Percentiles rank a stretch among this genome's conserved stretches.
These are phyloP conservation scores for Achlya hypogyna DNA, from an alignment of 352 stramenopile species.

Conservation along the genomic window DNA sequence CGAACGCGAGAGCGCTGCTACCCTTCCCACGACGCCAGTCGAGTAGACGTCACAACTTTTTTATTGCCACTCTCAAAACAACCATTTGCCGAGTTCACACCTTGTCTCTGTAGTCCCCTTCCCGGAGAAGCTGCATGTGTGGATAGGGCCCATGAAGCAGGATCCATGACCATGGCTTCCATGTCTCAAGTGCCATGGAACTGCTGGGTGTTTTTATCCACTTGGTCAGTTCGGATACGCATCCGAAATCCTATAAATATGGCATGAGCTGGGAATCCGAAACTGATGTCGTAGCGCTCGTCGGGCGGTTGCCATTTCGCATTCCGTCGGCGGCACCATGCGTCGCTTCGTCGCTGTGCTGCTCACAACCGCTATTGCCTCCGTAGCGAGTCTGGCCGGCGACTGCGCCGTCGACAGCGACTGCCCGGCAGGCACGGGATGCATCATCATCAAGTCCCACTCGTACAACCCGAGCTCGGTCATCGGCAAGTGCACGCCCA, in stretches of 20 bases:
- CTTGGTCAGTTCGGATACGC: not conserved
- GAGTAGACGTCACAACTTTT: conserved; percentile 16
- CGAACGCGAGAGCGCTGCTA: conserved; percentile 62
- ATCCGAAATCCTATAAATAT: not conserved
- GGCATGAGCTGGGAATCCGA: not conserved
- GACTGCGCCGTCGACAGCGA: conserved; percentile 3
- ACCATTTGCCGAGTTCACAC: no score
- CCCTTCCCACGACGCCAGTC: conserved; percentile 37
- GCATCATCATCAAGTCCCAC: not conserved
- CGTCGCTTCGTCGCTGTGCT: not conserved
- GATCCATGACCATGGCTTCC: no score
- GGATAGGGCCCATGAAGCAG: no score
- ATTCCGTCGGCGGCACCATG: not conserved
- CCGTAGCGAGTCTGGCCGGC: not conserved
- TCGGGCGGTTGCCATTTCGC: not conserved
- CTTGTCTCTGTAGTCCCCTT: no score
- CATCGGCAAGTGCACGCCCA: conserved; percentile 3
- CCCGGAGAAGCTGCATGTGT: no score
- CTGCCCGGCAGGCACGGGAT: not conserved
- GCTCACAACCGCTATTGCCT: not conserved
- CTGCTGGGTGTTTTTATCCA: no score
- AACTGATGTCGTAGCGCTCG: not conserved
- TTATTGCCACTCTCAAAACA: no score
- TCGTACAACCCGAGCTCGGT: not conserved
- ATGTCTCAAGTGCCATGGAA: no score